Base-by-base conservation (phyloP, 2,329 filamentous ascomycete genomes). In the Sporothrix sp. region DNA sequence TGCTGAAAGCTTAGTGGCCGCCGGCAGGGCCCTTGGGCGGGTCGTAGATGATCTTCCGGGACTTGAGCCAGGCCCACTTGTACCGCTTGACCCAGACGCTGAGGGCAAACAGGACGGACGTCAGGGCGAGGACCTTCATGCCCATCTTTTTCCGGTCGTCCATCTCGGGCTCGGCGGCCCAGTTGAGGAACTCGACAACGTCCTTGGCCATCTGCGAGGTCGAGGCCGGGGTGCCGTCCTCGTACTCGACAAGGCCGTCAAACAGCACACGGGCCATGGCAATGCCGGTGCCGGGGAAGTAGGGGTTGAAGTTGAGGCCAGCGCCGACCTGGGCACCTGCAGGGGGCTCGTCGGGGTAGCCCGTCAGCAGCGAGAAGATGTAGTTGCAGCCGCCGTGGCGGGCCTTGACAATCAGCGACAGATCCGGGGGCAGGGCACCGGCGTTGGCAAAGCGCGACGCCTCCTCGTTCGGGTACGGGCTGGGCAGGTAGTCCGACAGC, bases 121-220 rank as follows among this genome's bases (percentile, higher is more conserved):
- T 81, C 59, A 95, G 80, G 59, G 85, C 82, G 61, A 98, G 70
- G 50, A 95, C 87, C 83, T 98, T 97, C 80, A 95, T 82, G 64
- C 93, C 93, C 93, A 97, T 98, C 77, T 89, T 93, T 86, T 98
- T 98, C 67, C 93, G 86, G 68, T 96, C 84, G 66, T 98, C 93
- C 89, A 96, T 95, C 78, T 98, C 93, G 44, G 93, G 93, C 76
- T 98, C 93, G 52, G 93, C 90, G 50, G 93, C 79, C 93, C 93
- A 98, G 84, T 98, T 97, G 66, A 98, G 79, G 77, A 98, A 98
- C 74, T 98, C 93, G 54, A 86, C 83, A 54, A 98, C 93, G 63
- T 98, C 93, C 84, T 98, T 98, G 70, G 93, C 93, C 93, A 98
- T 98, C 75, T 98, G 93, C 57, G 91, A 96, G 59, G 89, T 89